Percentiles rank a stretch among this genome's conserved stretches.
phyloP scores from a whole-genome alignment of 2,329 filamentous ascomycete species.

The Talaromyces funiculosus region DNA sequence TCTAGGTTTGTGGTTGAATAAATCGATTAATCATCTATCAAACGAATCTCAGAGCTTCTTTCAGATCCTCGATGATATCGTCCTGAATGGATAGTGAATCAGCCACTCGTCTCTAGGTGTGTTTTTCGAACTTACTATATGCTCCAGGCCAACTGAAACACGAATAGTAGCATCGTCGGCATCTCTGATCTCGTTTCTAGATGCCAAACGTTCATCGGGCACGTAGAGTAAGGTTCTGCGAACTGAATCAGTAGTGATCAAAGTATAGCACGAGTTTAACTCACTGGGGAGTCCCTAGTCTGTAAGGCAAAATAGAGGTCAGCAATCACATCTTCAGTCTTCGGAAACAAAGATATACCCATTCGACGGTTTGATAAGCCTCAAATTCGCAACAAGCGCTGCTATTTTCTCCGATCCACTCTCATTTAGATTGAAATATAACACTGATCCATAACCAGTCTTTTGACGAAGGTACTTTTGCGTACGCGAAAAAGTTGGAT shows the following conservation, averaged over 20 bases:
- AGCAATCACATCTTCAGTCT: background rate
- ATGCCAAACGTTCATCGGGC: background rate
- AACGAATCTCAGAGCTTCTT: slow-evolving; percentile 49
- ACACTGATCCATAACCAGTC: slow-evolving; percentile 2
- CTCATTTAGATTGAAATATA: slow-evolving; percentile 6
- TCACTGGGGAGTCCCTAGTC: slow-evolving; percentile 13
- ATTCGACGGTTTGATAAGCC: slow-evolving; percentile 7
- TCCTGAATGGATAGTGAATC: slow-evolving; percentile 40
- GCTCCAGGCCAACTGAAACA: slow-evolving; percentile 84
- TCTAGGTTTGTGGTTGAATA: too few relatives aligned
- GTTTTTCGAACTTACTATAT: slow-evolving; percentile 50
- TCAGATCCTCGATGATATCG: slow-evolving; percentile 87
- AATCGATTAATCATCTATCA: background rate
- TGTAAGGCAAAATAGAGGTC: background rate
- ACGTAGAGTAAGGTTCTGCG: slow-evolving; percentile 29
- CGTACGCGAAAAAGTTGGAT: background rate
- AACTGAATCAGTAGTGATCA: background rate
- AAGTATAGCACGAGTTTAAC: background rate
- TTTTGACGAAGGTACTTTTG: slow-evolving; percentile 8
- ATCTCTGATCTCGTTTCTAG: slow-evolving; percentile 68
- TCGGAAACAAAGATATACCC: slow-evolving; percentile 1
- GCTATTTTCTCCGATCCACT: background rate
- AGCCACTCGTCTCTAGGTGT: background rate
- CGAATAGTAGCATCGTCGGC: slow-evolving; percentile 78
- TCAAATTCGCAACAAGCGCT: background rate